phyloP scores from a whole-genome alignment of 2,329 filamentous ascomycete species.

The Botrytis pseudocinerea region DNA sequence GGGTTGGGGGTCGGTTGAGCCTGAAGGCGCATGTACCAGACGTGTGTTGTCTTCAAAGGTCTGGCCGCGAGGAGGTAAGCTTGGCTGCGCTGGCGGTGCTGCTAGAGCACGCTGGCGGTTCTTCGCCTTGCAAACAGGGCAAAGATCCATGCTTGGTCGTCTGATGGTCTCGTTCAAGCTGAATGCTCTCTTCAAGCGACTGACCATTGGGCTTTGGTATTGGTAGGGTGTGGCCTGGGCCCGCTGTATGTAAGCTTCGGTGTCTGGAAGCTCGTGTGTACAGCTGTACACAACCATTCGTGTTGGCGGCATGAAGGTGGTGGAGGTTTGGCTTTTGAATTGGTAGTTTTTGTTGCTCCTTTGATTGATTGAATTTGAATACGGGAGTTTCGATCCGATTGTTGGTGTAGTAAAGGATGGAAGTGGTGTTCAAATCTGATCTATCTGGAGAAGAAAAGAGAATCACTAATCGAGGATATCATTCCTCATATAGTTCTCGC shows the following conservation, averaged over 20 bases:
- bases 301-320: not conserved
- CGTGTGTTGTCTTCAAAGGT: not conserved
- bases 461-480: too few species aligned
- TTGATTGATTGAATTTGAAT: not conserved
- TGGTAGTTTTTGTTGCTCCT: not conserved
- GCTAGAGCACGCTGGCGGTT: not conserved
- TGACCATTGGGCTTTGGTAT: not conserved
- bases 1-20: too few species aligned
- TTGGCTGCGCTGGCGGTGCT: not conserved
- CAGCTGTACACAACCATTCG: not conserved
- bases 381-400: not conserved
- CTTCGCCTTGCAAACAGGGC: not conserved
- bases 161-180: not conserved
- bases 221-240: not conserved
- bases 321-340: not conserved
- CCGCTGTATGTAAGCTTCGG: not conserved
- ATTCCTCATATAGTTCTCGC: not conserved
- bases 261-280: not conserved
- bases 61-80: not conserved
- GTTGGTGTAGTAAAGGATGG: not conserved
- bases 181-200: not conserved
- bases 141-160: conserved; percentile 7
- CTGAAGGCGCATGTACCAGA: not conserved
- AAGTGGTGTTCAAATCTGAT: not conserved
- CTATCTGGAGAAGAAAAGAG: not conserved